phyloP scores from a whole-genome alignment of 495 filamentous ascomycete genomes.

The Tuber aestivum region DNA sequence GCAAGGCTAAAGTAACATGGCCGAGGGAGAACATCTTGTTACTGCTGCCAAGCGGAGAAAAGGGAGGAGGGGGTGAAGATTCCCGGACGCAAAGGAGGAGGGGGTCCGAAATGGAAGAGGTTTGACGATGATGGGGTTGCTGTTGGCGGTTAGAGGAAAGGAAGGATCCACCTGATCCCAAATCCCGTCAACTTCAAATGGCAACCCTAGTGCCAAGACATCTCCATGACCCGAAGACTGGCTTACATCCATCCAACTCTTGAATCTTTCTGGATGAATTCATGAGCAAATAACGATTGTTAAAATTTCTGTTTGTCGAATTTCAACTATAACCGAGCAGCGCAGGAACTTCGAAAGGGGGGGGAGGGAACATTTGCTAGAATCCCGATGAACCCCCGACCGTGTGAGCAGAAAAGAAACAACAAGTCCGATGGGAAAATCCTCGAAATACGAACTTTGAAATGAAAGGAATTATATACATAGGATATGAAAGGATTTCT shows the following conservation, averaged over 20 bases:
- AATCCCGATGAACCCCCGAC: not conserved
- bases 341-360: not conserved
- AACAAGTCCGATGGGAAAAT: not conserved
- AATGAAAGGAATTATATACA: not conserved
- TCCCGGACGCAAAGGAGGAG: not conserved
- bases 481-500: not conserved
- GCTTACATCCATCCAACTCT: not conserved
- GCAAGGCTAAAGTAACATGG: slow-evolving; percentile 21
- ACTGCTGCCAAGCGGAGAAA: slow-evolving; percentile 6
- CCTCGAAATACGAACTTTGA: not conserved
- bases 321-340: not conserved
- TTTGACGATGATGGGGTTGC: slow-evolving; percentile 5
- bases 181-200: not conserved
- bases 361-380: not conserved
- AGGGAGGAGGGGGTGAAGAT: not conserved
- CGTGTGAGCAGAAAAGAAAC: too few relatives aligned
- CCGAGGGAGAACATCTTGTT: slow-evolving; percentile 25
- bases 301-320: not conserved
- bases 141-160: slow-evolving; percentile 1
- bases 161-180: not conserved
- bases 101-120: slow-evolving; percentile 8
- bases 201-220: not conserved
- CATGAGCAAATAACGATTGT: not conserved
- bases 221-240: not conserved
- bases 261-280: not conserved